Percentiles rank a stretch among this genome's conserved stretches.
Conservation (phyloP, 169 alveolate species). For the Eimeria sp. region DNA sequence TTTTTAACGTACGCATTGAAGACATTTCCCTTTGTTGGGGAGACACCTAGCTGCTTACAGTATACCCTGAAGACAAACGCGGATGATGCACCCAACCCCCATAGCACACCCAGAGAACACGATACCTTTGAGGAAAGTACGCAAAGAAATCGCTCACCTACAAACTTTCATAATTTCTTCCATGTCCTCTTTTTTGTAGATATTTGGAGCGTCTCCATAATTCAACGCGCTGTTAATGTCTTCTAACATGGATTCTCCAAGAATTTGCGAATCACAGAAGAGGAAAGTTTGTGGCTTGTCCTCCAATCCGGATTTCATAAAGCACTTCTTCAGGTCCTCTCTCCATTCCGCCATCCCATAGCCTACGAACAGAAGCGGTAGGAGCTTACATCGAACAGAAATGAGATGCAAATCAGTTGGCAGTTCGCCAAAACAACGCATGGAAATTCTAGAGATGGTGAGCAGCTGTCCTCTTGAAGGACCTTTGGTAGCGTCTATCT, state of each 20-base stretch:
- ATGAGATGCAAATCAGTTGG: slow-evolving; percentile 88
- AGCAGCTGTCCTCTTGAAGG: slow-evolving; percentile 88
- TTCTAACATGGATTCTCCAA: slow-evolving; percentile 96
- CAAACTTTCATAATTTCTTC: slow-evolving; percentile 94
- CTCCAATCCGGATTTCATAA: slow-evolving; percentile 95
- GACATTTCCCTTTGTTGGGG: slow-evolving; percentile 96
- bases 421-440: neutral
- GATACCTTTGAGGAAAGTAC: neutral
- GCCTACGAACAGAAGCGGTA: slow-evolving; percentile 48
- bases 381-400: slow-evolving; percentile 29
- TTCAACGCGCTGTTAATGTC: slow-evolving; percentile 96
- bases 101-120: neutral
- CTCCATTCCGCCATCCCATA: slow-evolving; percentile 94
- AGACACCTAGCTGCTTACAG: slow-evolving; percentile 92
- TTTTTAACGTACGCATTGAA: slow-evolving; percentile 93
- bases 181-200: slow-evolving; percentile 95
- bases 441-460: slow-evolving; percentile 89
- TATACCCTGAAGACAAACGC: slow-evolving; percentile 28
- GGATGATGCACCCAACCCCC: neutral
- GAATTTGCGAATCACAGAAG: slow-evolving; percentile 96
- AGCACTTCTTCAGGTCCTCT: slow-evolving; percentile 95
- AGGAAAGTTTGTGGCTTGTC: slow-evolving; percentile 95
- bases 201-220: slow-evolving; percentile 96
- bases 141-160: slow-evolving; percentile 55
- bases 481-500: slow-evolving; percentile 94